These are phyloP conservation scores for Phytophthora sansomeana DNA, from an alignment of 352 stramenopile species.

Conservation along the genomic window DNA sequence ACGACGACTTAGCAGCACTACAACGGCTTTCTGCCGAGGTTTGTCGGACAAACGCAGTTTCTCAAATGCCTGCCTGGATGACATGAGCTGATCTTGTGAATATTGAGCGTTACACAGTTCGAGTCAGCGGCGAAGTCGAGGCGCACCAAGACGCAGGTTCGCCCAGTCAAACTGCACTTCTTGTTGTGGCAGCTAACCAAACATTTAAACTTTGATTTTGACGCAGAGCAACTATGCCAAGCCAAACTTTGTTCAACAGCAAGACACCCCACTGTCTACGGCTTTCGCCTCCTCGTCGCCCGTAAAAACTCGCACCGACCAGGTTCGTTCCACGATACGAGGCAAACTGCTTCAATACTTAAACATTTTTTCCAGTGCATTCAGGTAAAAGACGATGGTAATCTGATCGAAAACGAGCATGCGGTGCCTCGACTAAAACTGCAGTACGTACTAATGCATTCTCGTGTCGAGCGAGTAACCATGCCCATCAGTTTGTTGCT, in stretches of 20 bases:
- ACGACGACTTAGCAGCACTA: slow-evolving; percentile 50
- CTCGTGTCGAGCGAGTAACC: background rate
- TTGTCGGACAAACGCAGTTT: background rate
- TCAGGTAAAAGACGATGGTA: slow-evolving; percentile 4
- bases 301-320: background rate
- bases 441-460: slow-evolving; percentile 6
- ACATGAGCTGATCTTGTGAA: background rate
- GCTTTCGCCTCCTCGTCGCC: slow-evolving; percentile 4
- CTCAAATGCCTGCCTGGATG: background rate
- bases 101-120: slow-evolving; percentile 17
- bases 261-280: slow-evolving; percentile 12
- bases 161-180: background rate
- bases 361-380: background rate
- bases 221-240: slow-evolving; percentile 41
- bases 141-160: slow-evolving; percentile 22
- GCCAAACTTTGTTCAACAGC: slow-evolving; percentile 44
- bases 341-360: background rate
- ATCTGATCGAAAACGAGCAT: slow-evolving; percentile 3
- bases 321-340: background rate
- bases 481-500: background rate
- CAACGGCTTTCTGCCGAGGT: slow-evolving; percentile 52
- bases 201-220: background rate
- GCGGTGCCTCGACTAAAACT: background rate
- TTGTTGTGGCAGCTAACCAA: background rate
- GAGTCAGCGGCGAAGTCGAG: slow-evolving; percentile 24